Conservation (phyloP, 2,329 filamentous ascomycete species). For the Botrytis paeoniae region DNA sequence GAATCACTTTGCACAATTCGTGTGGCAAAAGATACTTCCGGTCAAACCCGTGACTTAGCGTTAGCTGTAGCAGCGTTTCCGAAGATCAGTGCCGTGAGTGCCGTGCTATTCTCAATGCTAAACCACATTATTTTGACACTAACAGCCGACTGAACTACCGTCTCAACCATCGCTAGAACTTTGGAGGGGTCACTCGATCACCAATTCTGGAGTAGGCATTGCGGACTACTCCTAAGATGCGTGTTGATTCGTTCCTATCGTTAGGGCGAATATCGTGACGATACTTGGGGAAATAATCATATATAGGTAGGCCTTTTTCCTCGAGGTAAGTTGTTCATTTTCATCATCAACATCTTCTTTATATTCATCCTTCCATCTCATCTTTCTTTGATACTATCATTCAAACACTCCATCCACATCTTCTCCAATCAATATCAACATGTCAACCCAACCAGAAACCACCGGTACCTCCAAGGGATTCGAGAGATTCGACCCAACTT, state of each 20-base stretch:
- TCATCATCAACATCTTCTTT: not conserved
- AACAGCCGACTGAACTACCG: slow-evolving; percentile 21
- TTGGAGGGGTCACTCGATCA: slow-evolving; percentile 5
- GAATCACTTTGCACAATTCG: not conserved
- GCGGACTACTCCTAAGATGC: not conserved
- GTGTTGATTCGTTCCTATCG: not conserved
- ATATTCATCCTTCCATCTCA: not conserved
- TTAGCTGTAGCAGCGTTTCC: not conserved
- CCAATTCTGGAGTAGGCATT: not conserved
- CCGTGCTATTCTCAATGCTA: not conserved
- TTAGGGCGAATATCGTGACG: not conserved
- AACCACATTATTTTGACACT: not conserved
- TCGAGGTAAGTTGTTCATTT: not conserved
- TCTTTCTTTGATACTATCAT: not conserved
- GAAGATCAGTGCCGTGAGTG: slow-evolving; percentile 9
- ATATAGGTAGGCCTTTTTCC: slow-evolving; percentile 13
- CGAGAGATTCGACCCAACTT: slow-evolving; percentile 65
- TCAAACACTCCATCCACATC: not conserved
- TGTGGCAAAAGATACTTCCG: slow-evolving; percentile 18
- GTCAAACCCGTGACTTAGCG: not conserved
- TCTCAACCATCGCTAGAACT: not conserved
- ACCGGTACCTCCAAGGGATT: slow-evolving; percentile 3
- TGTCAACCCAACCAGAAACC: slow-evolving; percentile 13
- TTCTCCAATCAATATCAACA: not conserved
- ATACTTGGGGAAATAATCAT: not conserved